Base-by-base conservation (phyloP, 805 yeast species). In the Clavispora santaluciae region DNA sequence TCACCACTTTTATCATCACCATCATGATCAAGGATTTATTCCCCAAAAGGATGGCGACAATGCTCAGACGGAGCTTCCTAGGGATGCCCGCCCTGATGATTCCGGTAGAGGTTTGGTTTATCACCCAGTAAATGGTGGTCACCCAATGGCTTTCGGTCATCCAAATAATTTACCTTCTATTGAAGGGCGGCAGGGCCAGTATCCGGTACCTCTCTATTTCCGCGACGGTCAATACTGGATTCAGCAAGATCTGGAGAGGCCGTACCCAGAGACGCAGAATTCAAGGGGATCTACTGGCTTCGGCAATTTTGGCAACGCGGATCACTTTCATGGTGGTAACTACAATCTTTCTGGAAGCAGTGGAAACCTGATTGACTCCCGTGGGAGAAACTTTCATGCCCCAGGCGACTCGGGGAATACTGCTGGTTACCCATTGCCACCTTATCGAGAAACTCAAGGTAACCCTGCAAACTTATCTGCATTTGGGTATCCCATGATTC, bases 31-130 rank as follows among this genome's bases (percentile, higher is more conserved):
- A 30, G 20, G 13, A 13, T 59, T 31, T 42, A 62, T 64, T 11
- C 50, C 60, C 4, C 42, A 57, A 36, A 53, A 57, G 4, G 56
- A 51, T 39, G 64, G 64, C 46, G 65, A 60, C 25, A 68, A 65
- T 33, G 51, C 63, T 29, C 59, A 61, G 13, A 46, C 49, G 31
- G 31, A 28, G 9, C 9, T 15, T 6, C 3, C 38, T 4, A 12
- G 22, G 13, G 42, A 28, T 24, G 15, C 9, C 12, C 20, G n/a
- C 10, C 20, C 12, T 11, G 31, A 28, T 6, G 31, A 28, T n/a
- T n/a, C n/a, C 17, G 3, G 29, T 9, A 8, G 13, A 4, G 20
- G 6, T 2, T 12, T n/a, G 18, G 8, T 15, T 18, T 15, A 6
- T 2, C 6, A 28, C 20, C 10, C 8, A 6, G 12, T 6, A 9